Conservation (phyloP, 106 monocot genomes). For the Alisma plantagoaquatica region DNA sequence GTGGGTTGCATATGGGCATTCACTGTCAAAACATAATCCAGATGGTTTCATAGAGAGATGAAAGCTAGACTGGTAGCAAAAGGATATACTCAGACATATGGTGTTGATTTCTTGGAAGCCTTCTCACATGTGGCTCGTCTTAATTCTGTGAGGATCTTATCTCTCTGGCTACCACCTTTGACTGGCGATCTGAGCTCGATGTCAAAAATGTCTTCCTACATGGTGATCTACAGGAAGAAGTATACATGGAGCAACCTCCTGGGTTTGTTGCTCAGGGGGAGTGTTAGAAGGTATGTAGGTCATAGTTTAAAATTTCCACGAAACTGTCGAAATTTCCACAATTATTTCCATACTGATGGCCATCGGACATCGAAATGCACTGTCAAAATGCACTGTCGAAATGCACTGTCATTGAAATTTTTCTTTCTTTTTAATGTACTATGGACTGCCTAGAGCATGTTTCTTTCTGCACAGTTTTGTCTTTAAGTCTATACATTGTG, state of each 20-base stretch:
- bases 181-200: not conserved
- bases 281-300: not conserved
- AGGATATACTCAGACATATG: not conserved
- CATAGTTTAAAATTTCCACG: too few relatives aligned
- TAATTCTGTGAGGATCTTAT: not conserved
- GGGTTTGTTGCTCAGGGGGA: not conserved
- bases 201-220: not conserved
- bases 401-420: too few relatives aligned
- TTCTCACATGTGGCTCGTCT: not conserved
- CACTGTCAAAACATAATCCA: too few relatives aligned
- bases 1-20: too few relatives aligned
- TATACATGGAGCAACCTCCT: not conserved
- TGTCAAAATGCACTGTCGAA: too few relatives aligned
- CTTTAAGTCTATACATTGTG: too few relatives aligned
- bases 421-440: too few relatives aligned
- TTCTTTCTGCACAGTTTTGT: too few relatives aligned
- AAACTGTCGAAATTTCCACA: too few relatives aligned
- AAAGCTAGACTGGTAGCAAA: not conserved
- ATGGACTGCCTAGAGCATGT: too few relatives aligned
- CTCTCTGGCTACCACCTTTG: not conserved
- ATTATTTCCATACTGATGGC: too few relatives aligned
- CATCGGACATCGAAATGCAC: too few relatives aligned
- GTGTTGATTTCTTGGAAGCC: not conserved
- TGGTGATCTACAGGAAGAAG: not conserved
- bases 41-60: not conserved